phyloP scores from a whole-genome alignment of 345 rosid genomes.

The Mallotus nudiflorus region DNA sequence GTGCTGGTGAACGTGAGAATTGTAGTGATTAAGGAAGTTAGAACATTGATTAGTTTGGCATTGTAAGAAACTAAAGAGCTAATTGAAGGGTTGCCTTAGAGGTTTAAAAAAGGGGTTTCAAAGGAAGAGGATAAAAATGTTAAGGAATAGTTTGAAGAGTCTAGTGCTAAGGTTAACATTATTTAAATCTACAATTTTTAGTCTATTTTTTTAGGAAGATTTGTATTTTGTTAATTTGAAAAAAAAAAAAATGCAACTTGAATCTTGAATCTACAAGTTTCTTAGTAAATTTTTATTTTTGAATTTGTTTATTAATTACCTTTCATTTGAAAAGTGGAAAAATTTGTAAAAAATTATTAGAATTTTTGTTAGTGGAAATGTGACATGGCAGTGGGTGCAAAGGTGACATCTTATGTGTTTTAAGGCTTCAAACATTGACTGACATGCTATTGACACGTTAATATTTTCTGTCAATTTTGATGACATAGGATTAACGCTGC shows the following conservation, averaged over 20 bases:
- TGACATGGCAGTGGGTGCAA: too few species aligned
- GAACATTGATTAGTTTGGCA: conserved; percentile 72
- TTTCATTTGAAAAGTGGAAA: too few species aligned
- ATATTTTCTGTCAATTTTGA: too few species aligned
- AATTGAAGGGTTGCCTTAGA: conserved; percentile 89
- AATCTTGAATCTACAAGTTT: too few species aligned
- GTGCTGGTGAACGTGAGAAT: conserved; percentile 76
- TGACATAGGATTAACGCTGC: too few species aligned
- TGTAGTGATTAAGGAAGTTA: conserved; percentile 75
- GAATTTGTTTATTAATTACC: too few species aligned
- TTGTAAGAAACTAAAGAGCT: conserved; percentile 89
- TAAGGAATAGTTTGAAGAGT: conserved; percentile 81
- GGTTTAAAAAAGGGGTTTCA: conserved; percentile 66
- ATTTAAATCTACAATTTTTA: conserved; percentile 25
- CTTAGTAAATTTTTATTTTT: too few species aligned
- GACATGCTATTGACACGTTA: too few species aligned
- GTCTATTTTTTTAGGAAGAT: neutral
- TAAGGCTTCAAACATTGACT: too few species aligned
- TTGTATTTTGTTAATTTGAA: neutral
- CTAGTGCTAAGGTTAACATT: conserved; percentile 71
- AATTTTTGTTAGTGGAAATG: too few species aligned
- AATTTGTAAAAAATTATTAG: too few species aligned
- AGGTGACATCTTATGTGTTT: too few species aligned
- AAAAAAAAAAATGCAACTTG: neutral
- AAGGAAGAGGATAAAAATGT: conserved; percentile 89